Conservation (phyloP, 2,329 filamentous ascomycete species). For the Neurospora crassa region DNA sequence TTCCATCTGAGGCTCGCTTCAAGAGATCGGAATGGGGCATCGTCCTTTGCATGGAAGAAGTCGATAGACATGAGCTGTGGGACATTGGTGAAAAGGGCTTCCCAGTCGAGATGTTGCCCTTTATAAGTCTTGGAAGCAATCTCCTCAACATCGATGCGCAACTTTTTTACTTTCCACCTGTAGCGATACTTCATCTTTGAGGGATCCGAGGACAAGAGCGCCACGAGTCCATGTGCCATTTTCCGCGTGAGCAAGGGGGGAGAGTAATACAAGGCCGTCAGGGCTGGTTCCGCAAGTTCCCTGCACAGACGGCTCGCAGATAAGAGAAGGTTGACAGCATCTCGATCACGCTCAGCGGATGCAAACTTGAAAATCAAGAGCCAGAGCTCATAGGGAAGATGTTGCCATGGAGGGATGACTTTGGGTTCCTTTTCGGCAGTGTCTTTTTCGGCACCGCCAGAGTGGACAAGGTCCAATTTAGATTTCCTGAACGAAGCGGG, state of each 20-base stretch:
- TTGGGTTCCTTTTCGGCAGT: neutral
- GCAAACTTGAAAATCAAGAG: conserved; percentile 61
- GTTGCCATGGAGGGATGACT: conserved; percentile 21
- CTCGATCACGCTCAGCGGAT: conserved; percentile 37
- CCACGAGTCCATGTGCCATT: conserved; percentile 35
- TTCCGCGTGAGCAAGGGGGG: conserved; percentile 48
- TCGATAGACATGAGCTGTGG: conserved; percentile 61
- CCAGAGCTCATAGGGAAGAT: conserved; percentile 43
- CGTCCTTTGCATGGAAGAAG: conserved; percentile 61
- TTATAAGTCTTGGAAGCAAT: conserved; percentile 42
- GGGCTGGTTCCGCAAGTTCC: conserved; percentile 59
- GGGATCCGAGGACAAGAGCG: conserved; percentile 45
- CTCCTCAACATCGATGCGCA: conserved; percentile 60
- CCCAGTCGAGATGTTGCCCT: conserved; percentile 34
- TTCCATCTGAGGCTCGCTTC: conserved; percentile 54
- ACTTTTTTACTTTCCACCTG: conserved; percentile 56
- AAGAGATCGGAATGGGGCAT: conserved; percentile 53
- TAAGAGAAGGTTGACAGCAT: conserved; percentile 51
- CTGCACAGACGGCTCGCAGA: conserved; percentile 53
- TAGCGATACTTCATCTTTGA: conserved; percentile 50
- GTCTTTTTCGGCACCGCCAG: neutral
- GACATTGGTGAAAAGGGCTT: conserved; percentile 50
- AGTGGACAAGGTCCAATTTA: neutral
- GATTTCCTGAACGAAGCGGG: neutral
- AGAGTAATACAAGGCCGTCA: conserved; percentile 61